Conservation (phyloP, 345 rosid species). For the Eucalyptus albens region DNA sequence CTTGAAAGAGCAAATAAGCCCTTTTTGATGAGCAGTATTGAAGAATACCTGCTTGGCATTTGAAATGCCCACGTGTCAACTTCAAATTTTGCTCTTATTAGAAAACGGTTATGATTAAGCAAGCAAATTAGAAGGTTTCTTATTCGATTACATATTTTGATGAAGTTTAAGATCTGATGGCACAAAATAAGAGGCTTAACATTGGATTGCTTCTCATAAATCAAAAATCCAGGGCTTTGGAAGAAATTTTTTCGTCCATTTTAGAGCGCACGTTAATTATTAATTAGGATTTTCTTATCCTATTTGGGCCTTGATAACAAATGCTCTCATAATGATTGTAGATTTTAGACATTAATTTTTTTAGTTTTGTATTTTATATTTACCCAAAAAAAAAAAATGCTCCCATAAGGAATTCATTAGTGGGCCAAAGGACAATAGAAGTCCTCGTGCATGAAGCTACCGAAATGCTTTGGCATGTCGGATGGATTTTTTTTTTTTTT, state of each 20-base stretch:
- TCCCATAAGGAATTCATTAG: not conserved
- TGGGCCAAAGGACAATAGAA: not conserved
- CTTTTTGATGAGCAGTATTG: not conserved
- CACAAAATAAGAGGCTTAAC: not conserved
- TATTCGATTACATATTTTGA: not conserved
- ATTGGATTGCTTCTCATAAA: not conserved
- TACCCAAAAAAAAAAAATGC: no score
- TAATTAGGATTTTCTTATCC: not conserved
- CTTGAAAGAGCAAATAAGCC: not conserved
- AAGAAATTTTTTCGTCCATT: not conserved
- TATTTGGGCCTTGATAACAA: not conserved
- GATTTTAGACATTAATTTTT: not conserved
- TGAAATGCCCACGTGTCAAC: not conserved
- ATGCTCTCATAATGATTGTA: not conserved
- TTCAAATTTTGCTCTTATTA: not conserved
- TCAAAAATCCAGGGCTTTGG: not conserved
- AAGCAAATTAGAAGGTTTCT: not conserved
- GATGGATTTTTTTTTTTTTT: not conserved
- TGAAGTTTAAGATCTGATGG: not conserved
- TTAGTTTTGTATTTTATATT: no score
- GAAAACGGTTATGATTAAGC: not conserved
- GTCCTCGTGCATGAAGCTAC: not conserved
- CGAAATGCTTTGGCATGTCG: not conserved
- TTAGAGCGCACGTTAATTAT: not conserved
- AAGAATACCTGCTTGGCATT: not conserved